A percentile compares a stretch with the other conserved stretches of the same genome.
These are phyloP conservation scores for Darksidea phi DNA, from an alignment of 495 filamentous ascomycete genomes.

Conservation along the genomic window DNA sequence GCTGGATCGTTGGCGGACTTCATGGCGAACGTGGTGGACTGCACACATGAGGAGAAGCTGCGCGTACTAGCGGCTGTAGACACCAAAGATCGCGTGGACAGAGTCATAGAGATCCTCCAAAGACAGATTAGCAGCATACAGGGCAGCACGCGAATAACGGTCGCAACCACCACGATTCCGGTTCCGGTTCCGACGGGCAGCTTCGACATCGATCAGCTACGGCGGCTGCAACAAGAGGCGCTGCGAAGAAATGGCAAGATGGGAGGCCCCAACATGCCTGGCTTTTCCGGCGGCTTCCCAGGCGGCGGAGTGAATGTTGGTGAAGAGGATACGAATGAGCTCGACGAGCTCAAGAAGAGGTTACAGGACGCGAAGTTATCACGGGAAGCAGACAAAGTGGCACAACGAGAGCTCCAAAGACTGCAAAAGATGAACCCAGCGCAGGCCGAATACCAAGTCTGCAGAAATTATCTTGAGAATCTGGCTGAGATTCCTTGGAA, in stretches of 20 bases:
- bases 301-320: conserved; percentile 50
- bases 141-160: conserved; percentile 71
- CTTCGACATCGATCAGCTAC: conserved; percentile 51
- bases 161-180: conserved; percentile 50
- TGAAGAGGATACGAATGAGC: conserved; percentile 68
- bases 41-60: conserved; percentile 81
- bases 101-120: conserved; percentile 75
- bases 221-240: conserved; percentile 54
- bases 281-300: conserved; percentile 39
- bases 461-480: conserved; percentile 91
- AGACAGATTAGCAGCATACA: conserved; percentile 78
- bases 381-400: conserved; percentile 77
- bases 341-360: conserved; percentile 88
- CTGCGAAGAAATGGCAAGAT: conserved; percentile 51
- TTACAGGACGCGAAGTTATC: conserved; percentile 76
- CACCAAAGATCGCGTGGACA: conserved; percentile 71
- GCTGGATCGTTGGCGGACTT: conserved; percentile 93
- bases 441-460: conserved; percentile 93
- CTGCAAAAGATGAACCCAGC: conserved; percentile 92
- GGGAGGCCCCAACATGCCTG: conserved; percentile 53
- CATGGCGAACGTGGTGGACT: conserved; percentile 86
- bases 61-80: conserved; percentile 74
- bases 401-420: conserved; percentile 81
- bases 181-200: conserved; percentile 30
- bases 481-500: conserved; percentile 94